Evolutionary conservation across 176 grass and related monocot genomes (phyloP), one percentile per base, ranked within the genome.

Genomic region (Secale cereale): DNA sequence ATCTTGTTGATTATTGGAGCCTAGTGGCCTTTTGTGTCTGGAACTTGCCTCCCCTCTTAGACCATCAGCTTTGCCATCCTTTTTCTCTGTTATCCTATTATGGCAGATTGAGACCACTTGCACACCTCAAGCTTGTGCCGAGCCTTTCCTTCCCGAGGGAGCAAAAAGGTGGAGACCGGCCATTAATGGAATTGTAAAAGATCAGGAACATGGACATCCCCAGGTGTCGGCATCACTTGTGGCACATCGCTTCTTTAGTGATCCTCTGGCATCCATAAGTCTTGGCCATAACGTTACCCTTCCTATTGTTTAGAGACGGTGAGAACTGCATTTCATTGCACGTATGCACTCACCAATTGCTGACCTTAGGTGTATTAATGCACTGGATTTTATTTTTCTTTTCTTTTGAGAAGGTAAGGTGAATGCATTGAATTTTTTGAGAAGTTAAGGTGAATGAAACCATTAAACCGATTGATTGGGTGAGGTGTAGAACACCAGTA

Each of bases 151-250:
- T 81, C 88, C 70, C 64, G 84, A 88, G 78, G 83, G 86, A 96
- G 83, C 84, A 85, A 80, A 91, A 91, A 91, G 94, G 57, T 67
- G 7, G 86, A 84, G 82, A 91, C 89, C 81, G 79, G 40, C 76
- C 81, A 80, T 69, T 80, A 65, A 83, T 80, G 72, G 71, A 83
- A 62, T 84, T 87, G 81, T 76, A 80, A 92, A 69, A 77, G 84
- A 87, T 87, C 39, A 79, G 90, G 87, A 89, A 89, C 91, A 91
- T 85, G 86, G 69, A 95, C 90, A 93, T 91, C 86, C 91, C 86
- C 81, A 85, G 86, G 85, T 89, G 91, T 91, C 91, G 83, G 78
- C 70, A 74, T 87, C 78, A 31, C 79, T 77, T 83, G 3, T 45
- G 41, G 41, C 41, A 4, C 41, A 45, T 45, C 78, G 27, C 79